Percentiles rank a stretch among this genome's conserved stretches.
These are phyloP conservation scores for Cladosporium sp. DNA, from an alignment of 2,329 filamentous ascomycete species.

Conservation along the genomic window DNA sequence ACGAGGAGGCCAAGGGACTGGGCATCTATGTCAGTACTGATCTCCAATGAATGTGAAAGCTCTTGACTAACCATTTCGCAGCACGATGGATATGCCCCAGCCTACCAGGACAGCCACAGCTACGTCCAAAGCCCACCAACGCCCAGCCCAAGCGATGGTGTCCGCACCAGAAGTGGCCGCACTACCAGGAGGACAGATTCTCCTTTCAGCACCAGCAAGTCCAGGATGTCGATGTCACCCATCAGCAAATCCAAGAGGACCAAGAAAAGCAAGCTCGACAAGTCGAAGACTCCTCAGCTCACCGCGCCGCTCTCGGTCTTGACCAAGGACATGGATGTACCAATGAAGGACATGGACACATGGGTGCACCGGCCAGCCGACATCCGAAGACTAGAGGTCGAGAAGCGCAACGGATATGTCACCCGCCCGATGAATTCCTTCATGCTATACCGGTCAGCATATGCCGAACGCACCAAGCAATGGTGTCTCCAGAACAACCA, in stretches of 20 bases:
- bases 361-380: constrained; percentile 72
- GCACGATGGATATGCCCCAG: constrained; percentile 24
- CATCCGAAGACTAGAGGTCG: constrained; percentile 63
- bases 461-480: constrained; percentile 78
- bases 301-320: constrained; percentile 67
- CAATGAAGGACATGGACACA: constrained; percentile 70
- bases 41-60: neutral
- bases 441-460: constrained; percentile 94
- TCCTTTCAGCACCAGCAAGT: constrained; percentile 31
- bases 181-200: constrained; percentile 32
- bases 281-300: constrained; percentile 51
- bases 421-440: constrained; percentile 96
- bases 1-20: constrained; percentile 30
- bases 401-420: constrained; percentile 70
- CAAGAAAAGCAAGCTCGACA: constrained; percentile 41
- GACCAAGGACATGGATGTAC: constrained; percentile 60
- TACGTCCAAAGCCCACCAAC: constrained; percentile 38
- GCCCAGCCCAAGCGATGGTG: constrained; percentile 38
- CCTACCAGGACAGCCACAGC: constrained; percentile 23
- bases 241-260: constrained; percentile 38
- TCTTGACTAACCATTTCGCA: constrained; percentile 19
- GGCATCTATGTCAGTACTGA: constrained; percentile 29
- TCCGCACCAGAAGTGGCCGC: constrained; percentile 38
- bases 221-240: constrained; percentile 31
- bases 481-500: constrained; percentile 86